Conservation (phyloP, 1,284 basidiomycete genomes). For the Pholiota adiposa region DNA sequence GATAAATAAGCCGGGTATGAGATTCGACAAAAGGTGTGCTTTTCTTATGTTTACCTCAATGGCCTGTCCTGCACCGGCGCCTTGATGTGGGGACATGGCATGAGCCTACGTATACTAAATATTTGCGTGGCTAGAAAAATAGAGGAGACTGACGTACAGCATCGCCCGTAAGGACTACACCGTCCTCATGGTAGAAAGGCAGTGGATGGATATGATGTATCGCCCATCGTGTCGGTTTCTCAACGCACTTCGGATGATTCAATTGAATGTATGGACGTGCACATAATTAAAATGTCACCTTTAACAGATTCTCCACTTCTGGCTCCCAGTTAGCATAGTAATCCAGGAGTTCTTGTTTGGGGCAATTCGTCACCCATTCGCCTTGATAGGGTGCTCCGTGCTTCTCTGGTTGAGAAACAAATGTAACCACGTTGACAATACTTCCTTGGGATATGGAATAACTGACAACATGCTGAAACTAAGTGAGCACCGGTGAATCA, state of each 20-base stretch:
- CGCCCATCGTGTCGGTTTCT: constrained; percentile 47
- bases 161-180: constrained; percentile 49
- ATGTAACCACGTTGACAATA: constrained; percentile 43
- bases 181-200: constrained; percentile 38
- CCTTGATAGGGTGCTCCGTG: constrained; percentile 35
- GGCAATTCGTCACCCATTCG: constrained; percentile 38
- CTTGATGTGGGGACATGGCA: constrained; percentile 42
- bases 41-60: constrained; percentile 33
- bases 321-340: constrained; percentile 40
- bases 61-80: constrained; percentile 40
- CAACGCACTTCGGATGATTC: constrained; percentile 35
- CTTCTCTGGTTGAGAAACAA: constrained; percentile 38
- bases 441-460: constrained; percentile 40
- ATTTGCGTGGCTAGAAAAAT: not conserved
- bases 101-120: constrained; percentile 32
- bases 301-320: constrained; percentile 36
- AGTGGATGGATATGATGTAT: constrained; percentile 44
- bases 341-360: constrained; percentile 38
- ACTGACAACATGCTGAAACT: constrained; percentile 37
- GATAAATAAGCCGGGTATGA: not conserved
- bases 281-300: constrained; percentile 25
- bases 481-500: not conserved
- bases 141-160: constrained; percentile 33
- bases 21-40: not conserved
- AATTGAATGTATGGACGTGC: not conserved